These are phyloP conservation scores for Trematosphaeria pertusa DNA, from an alignment of 2,329 filamentous ascomycete species.

Conservation along the genomic window DNA sequence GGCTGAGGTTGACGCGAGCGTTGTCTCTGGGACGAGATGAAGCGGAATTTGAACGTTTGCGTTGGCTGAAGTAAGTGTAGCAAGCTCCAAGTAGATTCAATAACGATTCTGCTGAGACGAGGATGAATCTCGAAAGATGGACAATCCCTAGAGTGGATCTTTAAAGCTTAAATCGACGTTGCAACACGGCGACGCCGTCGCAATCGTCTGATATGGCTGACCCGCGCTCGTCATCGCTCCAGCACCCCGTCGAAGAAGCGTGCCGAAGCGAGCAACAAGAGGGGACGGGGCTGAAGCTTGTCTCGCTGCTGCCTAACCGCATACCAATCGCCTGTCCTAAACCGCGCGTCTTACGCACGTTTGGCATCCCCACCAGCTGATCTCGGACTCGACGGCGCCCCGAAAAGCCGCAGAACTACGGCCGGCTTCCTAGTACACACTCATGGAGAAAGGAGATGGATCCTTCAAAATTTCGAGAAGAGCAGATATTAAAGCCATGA, in stretches of 20 bases:
- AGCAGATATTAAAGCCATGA: neutral
- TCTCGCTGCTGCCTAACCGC: constrained; percentile 10
- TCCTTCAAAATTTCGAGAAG: neutral
- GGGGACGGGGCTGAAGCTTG: neutral
- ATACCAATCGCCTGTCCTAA: constrained; percentile 5
- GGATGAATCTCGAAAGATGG: too few relatives aligned
- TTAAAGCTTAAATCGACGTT: constrained; percentile 3
- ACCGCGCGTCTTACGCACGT: constrained; percentile 21
- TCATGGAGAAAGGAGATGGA: neutral
- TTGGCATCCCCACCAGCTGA: neutral
- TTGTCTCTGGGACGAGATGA: neutral
- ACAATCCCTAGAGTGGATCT: too few relatives aligned
- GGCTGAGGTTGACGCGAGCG: neutral
- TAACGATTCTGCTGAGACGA: neutral
- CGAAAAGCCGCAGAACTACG: neutral
- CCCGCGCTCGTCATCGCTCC: neutral
- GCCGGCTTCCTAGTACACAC: neutral
- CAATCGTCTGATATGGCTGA: neutral
- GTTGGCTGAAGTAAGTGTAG: too few relatives aligned
- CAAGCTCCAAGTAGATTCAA: neutral
- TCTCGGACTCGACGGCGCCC: neutral
- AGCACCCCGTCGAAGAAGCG: neutral
- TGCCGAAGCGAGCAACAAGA: constrained; percentile 3
- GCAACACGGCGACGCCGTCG: too few relatives aligned
- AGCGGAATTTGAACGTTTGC: too few relatives aligned